Conservation (phyloP, 306 rosid species). For the Cajanus cajan region DNA sequence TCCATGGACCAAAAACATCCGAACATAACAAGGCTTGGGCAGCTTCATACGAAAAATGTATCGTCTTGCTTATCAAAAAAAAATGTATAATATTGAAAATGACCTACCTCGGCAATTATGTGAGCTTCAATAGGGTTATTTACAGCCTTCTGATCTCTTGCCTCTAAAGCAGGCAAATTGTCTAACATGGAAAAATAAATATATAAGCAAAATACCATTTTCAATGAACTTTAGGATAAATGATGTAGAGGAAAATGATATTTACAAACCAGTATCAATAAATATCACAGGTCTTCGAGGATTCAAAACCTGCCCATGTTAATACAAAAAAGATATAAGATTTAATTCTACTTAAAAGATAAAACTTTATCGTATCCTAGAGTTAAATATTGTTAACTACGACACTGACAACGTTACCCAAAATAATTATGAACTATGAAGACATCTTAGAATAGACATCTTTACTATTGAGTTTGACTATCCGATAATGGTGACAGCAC, state of each 20-base stretch:
- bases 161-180: slow-evolving; percentile 78
- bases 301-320: slow-evolving; percentile 64
- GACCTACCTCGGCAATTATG: slow-evolving; percentile 68
- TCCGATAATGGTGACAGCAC: not conserved
- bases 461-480: not conserved
- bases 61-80: not conserved
- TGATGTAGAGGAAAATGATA: slow-evolving; percentile 13
- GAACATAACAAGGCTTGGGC: not conserved
- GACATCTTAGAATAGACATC: not conserved
- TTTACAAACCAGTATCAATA: slow-evolving; percentile 73
- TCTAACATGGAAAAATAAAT: slow-evolving; percentile 43
- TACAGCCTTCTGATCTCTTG: slow-evolving; percentile 61
- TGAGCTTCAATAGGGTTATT: slow-evolving; percentile 85
- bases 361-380: not conserved
- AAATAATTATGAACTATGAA: not conserved
- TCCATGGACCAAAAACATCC: not conserved
- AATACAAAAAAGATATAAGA: not conserved
- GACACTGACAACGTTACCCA: not conserved
- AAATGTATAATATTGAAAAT: slow-evolving; percentile 2
- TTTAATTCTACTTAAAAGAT: not conserved
- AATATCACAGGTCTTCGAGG: slow-evolving; percentile 82
- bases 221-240: not conserved
- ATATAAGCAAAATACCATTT: slow-evolving; percentile 17
- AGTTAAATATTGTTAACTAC: not conserved
- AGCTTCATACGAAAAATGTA: not conserved